Conservation (phyloP, 495 filamentous ascomycete species). For the Rostrohypoxylon terebratum region DNA sequence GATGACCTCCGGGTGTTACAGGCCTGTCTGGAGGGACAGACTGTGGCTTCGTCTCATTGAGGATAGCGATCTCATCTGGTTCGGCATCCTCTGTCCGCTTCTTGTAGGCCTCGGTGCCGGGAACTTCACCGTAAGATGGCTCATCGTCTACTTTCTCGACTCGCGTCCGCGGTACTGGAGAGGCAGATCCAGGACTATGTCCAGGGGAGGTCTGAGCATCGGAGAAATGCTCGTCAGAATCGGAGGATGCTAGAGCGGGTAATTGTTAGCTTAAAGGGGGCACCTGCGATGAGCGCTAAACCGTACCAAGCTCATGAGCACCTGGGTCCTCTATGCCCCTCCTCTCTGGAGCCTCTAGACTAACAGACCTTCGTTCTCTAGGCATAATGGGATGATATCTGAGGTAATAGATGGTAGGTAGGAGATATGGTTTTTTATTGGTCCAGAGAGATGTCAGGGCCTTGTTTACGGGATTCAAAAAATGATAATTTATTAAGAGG, state of each 20-base stretch:
- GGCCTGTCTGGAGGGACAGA: conserved; percentile 44
- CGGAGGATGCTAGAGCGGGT: conserved; percentile 65
- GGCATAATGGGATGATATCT: conserved; percentile 46
- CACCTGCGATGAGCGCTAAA: conserved; percentile 1
- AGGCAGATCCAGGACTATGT: conserved; percentile 64
- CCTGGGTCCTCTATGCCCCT: conserved; percentile 80
- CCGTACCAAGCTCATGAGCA: conserved; percentile 83
- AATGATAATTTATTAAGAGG: conserved; percentile 22
- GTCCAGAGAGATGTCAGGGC: neutral
- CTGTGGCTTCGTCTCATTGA: conserved; percentile 59
- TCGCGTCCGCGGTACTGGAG: conserved; percentile 81
- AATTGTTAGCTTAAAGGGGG: conserved; percentile 26
- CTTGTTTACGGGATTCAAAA: neutral
- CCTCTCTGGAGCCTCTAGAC: conserved; percentile 73
- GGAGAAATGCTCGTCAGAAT: conserved; percentile 89
- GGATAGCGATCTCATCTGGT: conserved; percentile 74
- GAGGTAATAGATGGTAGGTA: conserved; percentile 2
- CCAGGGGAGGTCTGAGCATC: conserved; percentile 81
- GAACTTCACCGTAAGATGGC: conserved; percentile 84
- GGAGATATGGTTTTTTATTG: neutral
- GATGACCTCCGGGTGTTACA: conserved; percentile 55
- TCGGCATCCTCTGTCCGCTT: conserved; percentile 83
- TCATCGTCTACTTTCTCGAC: conserved; percentile 79
- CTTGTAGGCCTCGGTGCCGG: conserved; percentile 82
- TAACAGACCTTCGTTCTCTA: conserved; percentile 53